Evolutionary conservation across 2,329 filamentous ascomycete species (phyloP).

Genomic region (Spiromastix sp.): DNA sequence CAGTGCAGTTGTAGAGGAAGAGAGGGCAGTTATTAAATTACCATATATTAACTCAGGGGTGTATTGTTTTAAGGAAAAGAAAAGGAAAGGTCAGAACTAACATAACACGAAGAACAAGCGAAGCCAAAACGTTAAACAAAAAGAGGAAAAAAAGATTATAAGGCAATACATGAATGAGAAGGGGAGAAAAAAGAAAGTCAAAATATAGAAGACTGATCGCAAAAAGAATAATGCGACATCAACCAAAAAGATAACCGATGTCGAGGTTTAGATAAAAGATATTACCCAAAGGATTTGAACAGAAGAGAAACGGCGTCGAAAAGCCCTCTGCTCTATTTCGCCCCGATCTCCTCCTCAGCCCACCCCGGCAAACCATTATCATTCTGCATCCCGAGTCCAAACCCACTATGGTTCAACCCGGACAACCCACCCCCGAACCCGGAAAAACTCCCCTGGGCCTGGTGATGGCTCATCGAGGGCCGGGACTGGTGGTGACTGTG

Average conservation of each 20-base stretch:
- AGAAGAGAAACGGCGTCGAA: slow-evolving; percentile 4
- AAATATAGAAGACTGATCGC: slow-evolving; percentile 12
- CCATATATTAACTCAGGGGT: too few species aligned
- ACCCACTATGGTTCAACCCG: slow-evolving; percentile 47
- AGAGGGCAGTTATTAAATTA: too few species aligned
- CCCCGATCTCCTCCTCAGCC: slow-evolving; percentile 54
- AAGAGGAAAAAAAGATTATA: slow-evolving; percentile 10
- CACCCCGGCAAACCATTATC: slow-evolving; percentile 50
- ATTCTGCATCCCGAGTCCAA: slow-evolving; percentile 49
- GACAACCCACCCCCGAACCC: slow-evolving; percentile 50
- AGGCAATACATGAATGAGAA: slow-evolving; percentile 20
- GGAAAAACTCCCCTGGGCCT: slow-evolving; percentile 43
- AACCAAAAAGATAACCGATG: slow-evolving; percentile 11
- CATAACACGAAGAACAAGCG: neutral
- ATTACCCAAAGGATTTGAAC: slow-evolving; percentile 6
- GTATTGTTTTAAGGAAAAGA: too few species aligned
- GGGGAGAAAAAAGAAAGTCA: slow-evolving; percentile 12
- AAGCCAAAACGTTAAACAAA: neutral
- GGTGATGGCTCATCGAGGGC: slow-evolving; percentile 26
- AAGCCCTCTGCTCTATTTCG: slow-evolving; percentile 32
- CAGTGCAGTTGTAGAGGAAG: too few species aligned
- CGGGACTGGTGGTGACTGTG: slow-evolving; percentile 27
- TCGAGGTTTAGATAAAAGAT: slow-evolving; percentile 9
- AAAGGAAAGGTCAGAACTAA: neutral
- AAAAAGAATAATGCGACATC: slow-evolving; percentile 6